These are phyloP conservation scores for Podaxis carcinomalis DNA, from an alignment of 768 basidiomycete species.

Conservation along the genomic window DNA sequence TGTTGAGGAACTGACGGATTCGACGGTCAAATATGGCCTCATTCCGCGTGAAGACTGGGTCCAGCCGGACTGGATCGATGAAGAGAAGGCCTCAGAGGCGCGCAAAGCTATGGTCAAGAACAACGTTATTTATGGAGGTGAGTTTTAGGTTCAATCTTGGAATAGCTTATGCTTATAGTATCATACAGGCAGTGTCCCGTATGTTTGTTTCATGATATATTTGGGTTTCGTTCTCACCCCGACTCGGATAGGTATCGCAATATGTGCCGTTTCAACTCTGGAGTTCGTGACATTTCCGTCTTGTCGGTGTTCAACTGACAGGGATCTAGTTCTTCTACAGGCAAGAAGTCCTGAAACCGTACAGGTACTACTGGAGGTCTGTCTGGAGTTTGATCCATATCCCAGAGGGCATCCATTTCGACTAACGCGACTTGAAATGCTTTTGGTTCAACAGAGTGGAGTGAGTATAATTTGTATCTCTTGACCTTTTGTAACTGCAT, in stretches of 20 bases:
- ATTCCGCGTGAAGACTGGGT: conserved; percentile 77
- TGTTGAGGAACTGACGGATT: conserved; percentile 53
- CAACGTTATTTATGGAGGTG: conserved; percentile 66
- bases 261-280: conserved; percentile 97
- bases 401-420: background rate
- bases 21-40: conserved; percentile 67
- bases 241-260: conserved; percentile 63
- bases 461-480: conserved; percentile 24
- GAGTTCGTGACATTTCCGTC: conserved; percentile 45
- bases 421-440: background rate
- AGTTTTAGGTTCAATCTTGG: conserved; percentile 16
- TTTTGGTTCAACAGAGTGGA: conserved; percentile 33
- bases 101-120: conserved; percentile 69
- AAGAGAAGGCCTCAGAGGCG: conserved; percentile 57
- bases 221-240: background rate
- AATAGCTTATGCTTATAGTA: conserved; percentile 1
- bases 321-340: conserved; percentile 72
- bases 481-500: background rate
- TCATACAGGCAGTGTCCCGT: conserved; percentile 70
- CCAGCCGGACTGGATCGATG: conserved; percentile 81
- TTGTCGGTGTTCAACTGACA: background rate
- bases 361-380: conserved; percentile 82
- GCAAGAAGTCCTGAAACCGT: conserved; percentile 75
- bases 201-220: conserved; percentile 23
- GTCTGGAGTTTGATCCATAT: conserved; percentile 5